Base-by-base conservation (phyloP, 164 flowering plant species). In the Stephania cephalantha region DNA sequence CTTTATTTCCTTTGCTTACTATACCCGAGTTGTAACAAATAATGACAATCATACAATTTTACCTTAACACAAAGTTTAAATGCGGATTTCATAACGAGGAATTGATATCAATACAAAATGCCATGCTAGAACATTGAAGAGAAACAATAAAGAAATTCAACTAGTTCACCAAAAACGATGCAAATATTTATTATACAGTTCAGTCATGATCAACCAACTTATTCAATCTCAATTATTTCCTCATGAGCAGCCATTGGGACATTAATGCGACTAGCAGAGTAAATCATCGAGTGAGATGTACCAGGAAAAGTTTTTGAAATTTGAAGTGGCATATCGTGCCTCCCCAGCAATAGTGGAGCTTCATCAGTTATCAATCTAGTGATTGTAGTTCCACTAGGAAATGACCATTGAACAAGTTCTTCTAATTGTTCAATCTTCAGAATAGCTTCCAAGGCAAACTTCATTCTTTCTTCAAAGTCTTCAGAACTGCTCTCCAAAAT, bases 381-480 rank as follows among this genome's bases (percentile, higher is more conserved):
- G 7, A 67, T 67, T 3, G 31, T 67, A 22, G 44, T 67, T 12
- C 70, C 70, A 15, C 2, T 44, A 30, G 70, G 70, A 67, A 67
- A 29, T 29, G 70, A 67, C 70, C 70, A 67, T 29, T 67, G 70
- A 29, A 67, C 70, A 29, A 67, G 70, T 8, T 10, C 12, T 29
- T 67, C 70, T 35, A 67, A 67, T 67, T 30, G 70, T 67, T 67
- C 35, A 35, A 67, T 67, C 29, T 67, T 67, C 9, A 35, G 31
- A 9, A 67, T 3, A 6, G 31, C 31, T 67, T 29, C 31, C 70
- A 67, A 67, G 42, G 45, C 31, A 67, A 67, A 13, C 31, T 35
- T 67, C 42, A 67, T 44, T 67, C 70, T 67, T 44, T 67, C 70
- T 15, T 67, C 70, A 8, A 29, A 67, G 4, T 67, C 70, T 67